A percentile compares a stretch with the other conserved stretches of the same genome.
These are phyloP conservation scores for Ceratorhiza oryzae-sativae DNA, from an alignment of 1,284 basidiomycete species.

Conservation along the genomic window DNA sequence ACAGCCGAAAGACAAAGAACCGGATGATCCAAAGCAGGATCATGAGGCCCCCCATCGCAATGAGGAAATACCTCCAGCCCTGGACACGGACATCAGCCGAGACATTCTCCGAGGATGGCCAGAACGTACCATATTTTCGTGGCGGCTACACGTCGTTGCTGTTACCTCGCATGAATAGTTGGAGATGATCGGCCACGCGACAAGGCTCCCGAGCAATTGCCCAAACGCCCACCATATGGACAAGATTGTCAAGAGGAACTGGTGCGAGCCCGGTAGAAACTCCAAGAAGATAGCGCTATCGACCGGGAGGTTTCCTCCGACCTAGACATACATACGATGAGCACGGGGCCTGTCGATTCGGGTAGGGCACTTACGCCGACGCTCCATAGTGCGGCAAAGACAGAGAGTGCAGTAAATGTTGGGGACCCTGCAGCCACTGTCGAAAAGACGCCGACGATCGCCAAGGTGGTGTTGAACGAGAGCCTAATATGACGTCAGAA, in stretches of 20 bases:
- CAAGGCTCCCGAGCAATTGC: constrained; percentile 65
- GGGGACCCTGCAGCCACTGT: constrained; percentile 65
- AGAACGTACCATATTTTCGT: constrained; percentile 49
- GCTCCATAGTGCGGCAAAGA: constrained; percentile 64
- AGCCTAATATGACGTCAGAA: constrained; percentile 54
- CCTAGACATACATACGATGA: constrained; percentile 50
- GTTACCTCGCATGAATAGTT: constrained; percentile 63
- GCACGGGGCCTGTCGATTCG: constrained; percentile 49
- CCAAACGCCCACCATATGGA: constrained; percentile 73
- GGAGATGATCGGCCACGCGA: constrained; percentile 71
- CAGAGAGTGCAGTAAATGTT: constrained; percentile 60
- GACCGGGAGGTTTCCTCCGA: constrained; percentile 77
- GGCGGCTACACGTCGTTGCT: constrained; percentile 54
- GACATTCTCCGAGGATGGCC: constrained; percentile 39
- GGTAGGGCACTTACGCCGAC: constrained; percentile 53
- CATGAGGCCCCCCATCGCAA: constrained; percentile 67
- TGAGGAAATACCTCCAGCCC: constrained; percentile 78
- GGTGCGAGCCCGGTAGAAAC: constrained; percentile 65
- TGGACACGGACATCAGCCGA: too few relatives aligned
- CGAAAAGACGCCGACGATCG: constrained; percentile 74
- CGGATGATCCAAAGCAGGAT: constrained; percentile 69
- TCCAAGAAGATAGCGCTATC: constrained; percentile 81
- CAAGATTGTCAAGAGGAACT: constrained; percentile 67
- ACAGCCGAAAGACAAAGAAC: constrained; percentile 75
- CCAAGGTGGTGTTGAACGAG: constrained; percentile 76